Conservation (phyloP, 2,329 filamentous ascomycete genomes). For the Rhinocladiella mackenziei region DNA sequence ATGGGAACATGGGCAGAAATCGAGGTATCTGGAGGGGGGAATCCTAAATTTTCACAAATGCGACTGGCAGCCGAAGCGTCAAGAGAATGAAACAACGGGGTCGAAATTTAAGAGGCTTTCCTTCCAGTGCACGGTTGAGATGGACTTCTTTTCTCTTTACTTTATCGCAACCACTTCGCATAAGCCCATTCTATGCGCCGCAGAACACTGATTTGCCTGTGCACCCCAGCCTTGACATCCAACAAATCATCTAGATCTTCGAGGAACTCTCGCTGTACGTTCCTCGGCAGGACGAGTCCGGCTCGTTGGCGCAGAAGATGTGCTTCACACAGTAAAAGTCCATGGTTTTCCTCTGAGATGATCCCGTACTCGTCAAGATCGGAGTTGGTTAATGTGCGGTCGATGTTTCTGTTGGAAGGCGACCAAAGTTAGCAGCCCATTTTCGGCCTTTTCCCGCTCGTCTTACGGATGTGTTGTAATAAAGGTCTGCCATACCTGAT, state of each 20-base stretch:
- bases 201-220: slow-evolving; percentile 72
- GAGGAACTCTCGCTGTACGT: slow-evolving; percentile 77
- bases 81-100: too few species aligned
- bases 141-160: background rate
- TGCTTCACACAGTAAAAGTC: slow-evolving; percentile 82
- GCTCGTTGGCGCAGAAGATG: slow-evolving; percentile 73
- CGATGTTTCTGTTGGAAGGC: slow-evolving; percentile 61
- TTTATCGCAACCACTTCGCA: slow-evolving; percentile 61
- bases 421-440: background rate
- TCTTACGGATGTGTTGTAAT: background rate
- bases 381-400: slow-evolving; percentile 69
- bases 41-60: too few species aligned
- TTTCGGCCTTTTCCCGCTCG: background rate
- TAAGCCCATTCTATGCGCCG: slow-evolving; percentile 89
- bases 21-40: too few species aligned
- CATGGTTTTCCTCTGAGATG: slow-evolving; percentile 87
- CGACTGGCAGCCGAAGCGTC: too few species aligned
- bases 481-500: slow-evolving; percentile 53
- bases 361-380: slow-evolving; percentile 68
- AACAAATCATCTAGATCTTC: slow-evolving; percentile 84
- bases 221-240: slow-evolving; percentile 71
- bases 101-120: too few species aligned
- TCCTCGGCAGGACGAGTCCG: slow-evolving; percentile 63
- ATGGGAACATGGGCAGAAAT: too few species aligned
- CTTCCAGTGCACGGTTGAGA: too few species aligned